Base-by-base conservation (phyloP, 805 yeast species). In the Metschnikowia continentalis region DNA sequence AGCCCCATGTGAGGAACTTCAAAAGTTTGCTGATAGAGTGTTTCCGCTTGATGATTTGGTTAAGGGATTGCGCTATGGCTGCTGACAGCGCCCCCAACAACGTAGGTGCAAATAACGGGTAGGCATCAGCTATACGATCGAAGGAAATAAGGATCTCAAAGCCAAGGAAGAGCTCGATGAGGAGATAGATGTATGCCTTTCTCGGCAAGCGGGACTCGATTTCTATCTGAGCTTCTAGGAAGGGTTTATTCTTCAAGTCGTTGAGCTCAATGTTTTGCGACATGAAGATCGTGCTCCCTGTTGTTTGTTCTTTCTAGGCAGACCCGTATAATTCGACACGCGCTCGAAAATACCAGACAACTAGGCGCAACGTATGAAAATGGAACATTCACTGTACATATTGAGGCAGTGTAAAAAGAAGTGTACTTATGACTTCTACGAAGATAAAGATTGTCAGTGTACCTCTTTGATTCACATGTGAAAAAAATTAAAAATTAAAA, bases 1-100 rank as follows among this genome's bases (percentile, higher is more conserved):
- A 63, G 15, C 89, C 89, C 87, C 87, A 83, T 2, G 76, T 61
- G 50, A 73, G 60, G 55, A 83, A 83, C 58, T 83, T 83, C 49
- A 69, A 54, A 46, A 60, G 62, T 35, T 66, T 61, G 50, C 62
- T 63, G 6, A 65, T 52, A 22, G 66, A 66, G 49, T 67, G 64
- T 51, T 70, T 72, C 35, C 57, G 62, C 50, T 65, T 70, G 45
- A 55, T 52, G 49, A 53, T 49, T 57, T 74, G 78, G 54, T 66
- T 72, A 3, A 70, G 43, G 3, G 76, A 68, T 58, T 73, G 77
- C 2, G 77, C 78, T 48, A 72, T 60, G 20, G 72, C 74, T 1
- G 76, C 77, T 1, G 76, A 66, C 1, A 67, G 61, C 8, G 72
- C 64, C 2, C 78, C 77, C 48, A 74, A 56, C 13, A 72, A 56